Percentiles rank a stretch among this genome's conserved stretches.
phyloP scores from a whole-genome alignment of 345 rosid species.

The Brassica incana region DNA sequence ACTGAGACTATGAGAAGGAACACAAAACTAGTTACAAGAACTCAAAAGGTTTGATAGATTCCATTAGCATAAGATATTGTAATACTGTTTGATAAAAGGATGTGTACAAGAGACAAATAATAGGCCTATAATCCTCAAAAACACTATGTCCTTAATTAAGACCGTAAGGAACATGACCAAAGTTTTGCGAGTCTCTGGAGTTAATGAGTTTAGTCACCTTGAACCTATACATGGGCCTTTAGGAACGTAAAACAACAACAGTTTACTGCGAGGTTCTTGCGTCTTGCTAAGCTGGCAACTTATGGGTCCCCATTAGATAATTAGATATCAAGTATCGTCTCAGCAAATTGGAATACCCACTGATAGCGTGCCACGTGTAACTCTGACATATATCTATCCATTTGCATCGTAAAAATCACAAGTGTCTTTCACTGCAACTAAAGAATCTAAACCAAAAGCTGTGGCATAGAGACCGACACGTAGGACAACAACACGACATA shows the following conservation, averaged over 20 bases:
- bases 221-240: neutral
- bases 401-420: slow-evolving; percentile 10
- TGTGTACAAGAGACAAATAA: neutral
- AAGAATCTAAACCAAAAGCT: slow-evolving; percentile 2
- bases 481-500: slow-evolving; percentile 19
- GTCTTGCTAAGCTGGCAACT: neutral
- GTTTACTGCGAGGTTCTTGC: neutral
- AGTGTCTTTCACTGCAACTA: neutral
- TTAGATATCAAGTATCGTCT: slow-evolving; percentile 5
- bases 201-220: neutral
- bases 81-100: neutral
- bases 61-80: neutral
- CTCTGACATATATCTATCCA: slow-evolving; percentile 10
- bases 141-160: neutral
- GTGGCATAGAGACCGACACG: slow-evolving; percentile 32
- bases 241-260: neutral
- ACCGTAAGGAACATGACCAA: neutral
- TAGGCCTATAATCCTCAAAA: neutral
- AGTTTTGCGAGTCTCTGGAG: neutral
- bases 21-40: neutral
- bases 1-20: neutral
- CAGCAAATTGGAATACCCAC: neutral
- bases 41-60: neutral
- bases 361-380: slow-evolving; percentile 10
- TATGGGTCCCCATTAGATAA: neutral